A percentile compares a stretch with the other conserved stretches of the same genome.
Evolutionary conservation across 1,284 basidiomycete species (phyloP).

Genomic region (Malassezia arunalokei): DNA sequence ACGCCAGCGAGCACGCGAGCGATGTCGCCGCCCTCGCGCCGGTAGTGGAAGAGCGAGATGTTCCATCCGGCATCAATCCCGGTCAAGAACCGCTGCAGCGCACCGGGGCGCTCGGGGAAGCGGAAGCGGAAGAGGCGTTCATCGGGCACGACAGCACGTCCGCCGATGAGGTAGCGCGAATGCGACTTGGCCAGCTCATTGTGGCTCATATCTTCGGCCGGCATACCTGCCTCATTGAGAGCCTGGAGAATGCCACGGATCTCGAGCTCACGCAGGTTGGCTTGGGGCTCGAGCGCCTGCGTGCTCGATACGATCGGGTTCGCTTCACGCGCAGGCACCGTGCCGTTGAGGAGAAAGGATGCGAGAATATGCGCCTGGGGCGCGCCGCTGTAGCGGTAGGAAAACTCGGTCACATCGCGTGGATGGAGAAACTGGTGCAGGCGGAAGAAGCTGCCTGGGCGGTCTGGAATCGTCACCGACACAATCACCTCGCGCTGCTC

Average conservation of each 20-base stretch:
- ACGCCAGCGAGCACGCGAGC: constrained; percentile 62
- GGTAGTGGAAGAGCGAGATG: constrained; percentile 90
- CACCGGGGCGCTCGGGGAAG: constrained; percentile 89
- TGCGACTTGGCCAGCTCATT: constrained; percentile 94
- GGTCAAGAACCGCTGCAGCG: constrained; percentile 65
- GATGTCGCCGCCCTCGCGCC: constrained; percentile 68
- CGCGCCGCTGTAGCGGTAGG: constrained; percentile 61
- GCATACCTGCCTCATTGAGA: constrained; percentile 60
- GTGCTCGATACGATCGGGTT: constrained; percentile 15
- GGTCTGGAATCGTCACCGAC: constrained; percentile 83
- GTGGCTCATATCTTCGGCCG: constrained; percentile 76
- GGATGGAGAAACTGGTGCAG: constrained; percentile 79
- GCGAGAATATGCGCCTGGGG: constrained; percentile 68
- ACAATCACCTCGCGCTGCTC: constrained; percentile 86
- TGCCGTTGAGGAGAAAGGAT: constrained; percentile 64
- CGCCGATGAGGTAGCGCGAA: constrained; percentile 80
- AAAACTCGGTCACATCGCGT: constrained; percentile 88
- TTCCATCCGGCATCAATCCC: constrained; percentile 76
- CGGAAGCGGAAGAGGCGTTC: constrained; percentile 91
- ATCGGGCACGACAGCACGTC: constrained; percentile 54
- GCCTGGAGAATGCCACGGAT: constrained; percentile 44
- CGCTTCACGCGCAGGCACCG: constrained; percentile 5
- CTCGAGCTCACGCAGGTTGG: constrained; percentile 16
- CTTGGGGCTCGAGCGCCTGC: neutral
- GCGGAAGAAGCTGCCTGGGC: constrained; percentile 77